phyloP scores from a whole-genome alignment of 1,139 yeast genomes.

The Yamadazyma triangularis region DNA sequence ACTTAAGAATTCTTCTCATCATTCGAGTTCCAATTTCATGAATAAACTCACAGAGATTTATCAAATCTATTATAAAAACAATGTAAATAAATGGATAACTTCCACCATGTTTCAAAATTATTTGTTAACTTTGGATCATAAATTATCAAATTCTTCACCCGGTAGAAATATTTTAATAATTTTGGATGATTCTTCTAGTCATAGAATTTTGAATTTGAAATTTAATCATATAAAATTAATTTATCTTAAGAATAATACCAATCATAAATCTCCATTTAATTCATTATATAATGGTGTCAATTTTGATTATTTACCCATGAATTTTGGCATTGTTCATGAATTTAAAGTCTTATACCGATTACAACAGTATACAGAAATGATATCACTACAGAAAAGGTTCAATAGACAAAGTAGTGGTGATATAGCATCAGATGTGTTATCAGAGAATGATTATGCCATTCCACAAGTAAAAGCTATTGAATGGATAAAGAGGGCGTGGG shows the following conservation, averaged over 20 bases:
- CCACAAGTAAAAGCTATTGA: slow-evolving; percentile 55
- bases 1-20: slow-evolving; percentile 25
- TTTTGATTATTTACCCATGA: slow-evolving; percentile 56
- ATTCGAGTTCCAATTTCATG: slow-evolving; percentile 18
- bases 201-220: slow-evolving; percentile 54
- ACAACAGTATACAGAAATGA: slow-evolving; percentile 55
- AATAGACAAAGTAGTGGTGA: slow-evolving; percentile 3
- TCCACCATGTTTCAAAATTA: slow-evolving; percentile 64
- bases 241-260: slow-evolving; percentile 37
- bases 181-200: slow-evolving; percentile 61
- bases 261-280: slow-evolving; percentile 36
- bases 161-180: slow-evolving; percentile 50
- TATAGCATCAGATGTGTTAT: slow-evolving; percentile 19
- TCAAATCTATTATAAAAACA: slow-evolving; percentile 54
- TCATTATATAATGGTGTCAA: slow-evolving; percentile 32
- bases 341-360: slow-evolving; percentile 55
- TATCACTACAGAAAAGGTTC: slow-evolving; percentile 26
- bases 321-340: slow-evolving; percentile 62
- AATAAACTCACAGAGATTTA: slow-evolving; percentile 50
- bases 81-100: slow-evolving; percentile 62
- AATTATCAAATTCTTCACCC: slow-evolving; percentile 34
- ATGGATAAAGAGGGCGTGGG: slow-evolving; percentile 57
- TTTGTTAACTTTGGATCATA: slow-evolving; percentile 55
- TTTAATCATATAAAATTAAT: slow-evolving; percentile 48
- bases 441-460: slow-evolving; percentile 39